phyloP scores from a whole-genome alignment of 371 early-diverging fungal genomes.

The Zychaea mexicana region DNA sequence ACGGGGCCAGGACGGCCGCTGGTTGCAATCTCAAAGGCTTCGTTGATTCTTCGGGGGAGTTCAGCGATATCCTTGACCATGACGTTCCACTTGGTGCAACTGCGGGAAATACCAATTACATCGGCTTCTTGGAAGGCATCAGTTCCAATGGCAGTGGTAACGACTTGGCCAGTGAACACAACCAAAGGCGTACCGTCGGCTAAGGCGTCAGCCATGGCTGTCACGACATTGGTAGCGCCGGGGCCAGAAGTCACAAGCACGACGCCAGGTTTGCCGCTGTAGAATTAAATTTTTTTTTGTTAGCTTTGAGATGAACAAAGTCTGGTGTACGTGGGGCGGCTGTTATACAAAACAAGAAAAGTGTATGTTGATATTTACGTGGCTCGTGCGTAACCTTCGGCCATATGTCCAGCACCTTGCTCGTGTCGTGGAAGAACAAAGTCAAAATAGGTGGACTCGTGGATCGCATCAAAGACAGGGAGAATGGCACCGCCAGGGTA shows the following conservation, averaged over 20 bases:
- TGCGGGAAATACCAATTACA: slow-evolving; percentile 90
- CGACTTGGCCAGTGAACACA: slow-evolving; percentile 94
- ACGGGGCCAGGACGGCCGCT: slow-evolving; percentile 98
- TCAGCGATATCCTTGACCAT: slow-evolving; percentile 96
- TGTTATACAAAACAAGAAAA: too few species aligned
- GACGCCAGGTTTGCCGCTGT: slow-evolving; percentile 91
- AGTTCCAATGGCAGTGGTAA: slow-evolving; percentile 89
- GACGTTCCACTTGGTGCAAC: slow-evolving; percentile 98
- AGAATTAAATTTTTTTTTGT: slow-evolving; percentile 3
- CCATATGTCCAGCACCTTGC: slow-evolving; percentile 98
- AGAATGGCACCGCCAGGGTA: slow-evolving; percentile 98
- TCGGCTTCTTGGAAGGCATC: slow-evolving; percentile 99
- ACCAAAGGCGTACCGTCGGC: slow-evolving; percentile 95
- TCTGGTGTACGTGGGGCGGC: too few species aligned
- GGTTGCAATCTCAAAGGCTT: slow-evolving; percentile 95
- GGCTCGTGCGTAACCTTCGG: slow-evolving; percentile 95
- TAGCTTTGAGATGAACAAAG: not conserved
- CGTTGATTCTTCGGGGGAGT: slow-evolving; percentile 95
- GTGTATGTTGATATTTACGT: slow-evolving; percentile 57
- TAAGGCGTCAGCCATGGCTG: slow-evolving; percentile 96
- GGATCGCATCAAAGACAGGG: slow-evolving; percentile 97
- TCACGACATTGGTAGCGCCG: slow-evolving; percentile 97
- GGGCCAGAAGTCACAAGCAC: slow-evolving; percentile 96
- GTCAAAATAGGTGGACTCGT: slow-evolving; percentile 92
- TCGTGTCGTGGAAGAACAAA: slow-evolving; percentile 96